Conservation (phyloP, 805 yeast species). For the Starmerella powellii region DNA sequence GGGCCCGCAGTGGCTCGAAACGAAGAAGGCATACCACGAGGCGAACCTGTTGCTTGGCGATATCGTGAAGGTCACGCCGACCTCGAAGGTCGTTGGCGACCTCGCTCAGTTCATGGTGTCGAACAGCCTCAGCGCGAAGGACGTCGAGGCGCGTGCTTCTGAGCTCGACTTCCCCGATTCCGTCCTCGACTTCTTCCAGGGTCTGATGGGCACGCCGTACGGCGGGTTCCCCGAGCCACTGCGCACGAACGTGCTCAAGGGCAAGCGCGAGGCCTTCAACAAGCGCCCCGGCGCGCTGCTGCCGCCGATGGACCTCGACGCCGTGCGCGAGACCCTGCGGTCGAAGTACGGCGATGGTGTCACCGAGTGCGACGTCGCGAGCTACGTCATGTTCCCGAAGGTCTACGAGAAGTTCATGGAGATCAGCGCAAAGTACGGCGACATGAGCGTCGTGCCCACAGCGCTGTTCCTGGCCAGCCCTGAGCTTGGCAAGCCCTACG, state of each 20-base stretch:
- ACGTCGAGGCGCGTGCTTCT: conserved; percentile 74
- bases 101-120: conserved; percentile 99
- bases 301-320: conserved; percentile 67
- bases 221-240: conserved; percentile 99
- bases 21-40: conserved; percentile 84
- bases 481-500: conserved; percentile 74
- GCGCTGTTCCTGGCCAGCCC: conserved; percentile 80
- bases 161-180: conserved; percentile 98
- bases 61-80: conserved; percentile 96
- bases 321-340: conserved; percentile 58
- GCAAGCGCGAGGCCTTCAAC: conserved; percentile 82
- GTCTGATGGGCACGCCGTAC: conserved; percentile 97
- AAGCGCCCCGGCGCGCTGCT: conserved; percentile 86
- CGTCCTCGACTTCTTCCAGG: conserved; percentile 95
- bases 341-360: conserved; percentile 62
- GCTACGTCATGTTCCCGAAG: conserved; percentile 95
- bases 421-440: conserved; percentile 69
- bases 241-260: conserved; percentile 78
- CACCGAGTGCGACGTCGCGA: conserved; percentile 81
- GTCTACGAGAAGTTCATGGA: conserved; percentile 82
- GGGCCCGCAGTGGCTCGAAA: conserved; percentile 92
- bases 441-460: conserved; percentile 88
- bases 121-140: conserved; percentile 75
- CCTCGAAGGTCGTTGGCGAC: conserved; percentile 99
- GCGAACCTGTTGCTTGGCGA: conserved; percentile 91